Base-by-base conservation (phyloP, 805 yeast genomes). In the Sugiyamaella mastotermitis region DNA sequence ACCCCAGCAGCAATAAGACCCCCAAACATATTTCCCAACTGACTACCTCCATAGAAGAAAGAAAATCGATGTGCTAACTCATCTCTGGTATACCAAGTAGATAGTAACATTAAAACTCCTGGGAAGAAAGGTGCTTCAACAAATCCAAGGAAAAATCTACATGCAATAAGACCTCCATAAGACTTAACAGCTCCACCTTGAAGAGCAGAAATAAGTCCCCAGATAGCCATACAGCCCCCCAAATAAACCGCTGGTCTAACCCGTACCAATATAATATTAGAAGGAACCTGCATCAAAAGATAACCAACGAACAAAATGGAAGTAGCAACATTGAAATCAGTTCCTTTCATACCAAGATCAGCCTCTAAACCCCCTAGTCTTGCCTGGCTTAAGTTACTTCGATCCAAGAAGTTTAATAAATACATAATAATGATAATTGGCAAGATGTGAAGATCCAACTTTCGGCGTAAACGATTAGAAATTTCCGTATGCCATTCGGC, bases 321-420 rank as follows among this genome's bases (percentile, higher is more conserved):
- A 2, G 55, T 51, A 51, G 70, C 46, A 41, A 64, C 63, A 48
- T 73, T 72, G 46, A 64, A 67, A 41, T 73, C 70, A 38, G 64
- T 66, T n/a, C 58, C 62, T 26, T 52, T 45, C 68, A 70, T 64
- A 17, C 50, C 41, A 42, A 62, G 66, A 47, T 63, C 56, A 45
- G 69, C 72, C 38, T 61, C 57, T 74, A 67, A 56, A 8, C 74
- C 75, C 41, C 67, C 66, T 1, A 73, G 68, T 43, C 72, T 60
- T 2, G 77, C 77, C 48, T 70, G 65, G 9, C 77, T 78, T 46
- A 73, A 68, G 45, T 71, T 72, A 48, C 71, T 69, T 38, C 78
- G 50, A 52, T 72, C 78, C 40, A 72, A 55, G 49, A 69, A 72
- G 38, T 71, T 69, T 34, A 72, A 56, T 36, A 72, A 66, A 45